These are phyloP conservation scores for Bathelium albidoporum DNA, from an alignment of 495 filamentous ascomycete genomes.

Conservation along the genomic window DNA sequence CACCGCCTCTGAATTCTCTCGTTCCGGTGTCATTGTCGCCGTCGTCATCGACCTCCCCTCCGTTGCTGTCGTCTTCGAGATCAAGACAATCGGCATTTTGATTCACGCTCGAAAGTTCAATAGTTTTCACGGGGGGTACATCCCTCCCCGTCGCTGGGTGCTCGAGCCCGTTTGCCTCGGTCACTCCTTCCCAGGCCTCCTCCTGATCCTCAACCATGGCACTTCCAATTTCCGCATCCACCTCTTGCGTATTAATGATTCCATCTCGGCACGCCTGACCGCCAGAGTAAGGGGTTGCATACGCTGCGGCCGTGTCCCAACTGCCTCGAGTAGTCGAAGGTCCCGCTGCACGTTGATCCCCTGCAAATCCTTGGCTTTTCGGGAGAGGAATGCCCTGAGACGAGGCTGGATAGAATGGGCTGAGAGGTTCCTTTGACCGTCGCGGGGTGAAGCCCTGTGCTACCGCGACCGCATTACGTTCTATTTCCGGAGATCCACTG, in stretches of 20 bases:
- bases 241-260: background rate
- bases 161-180: background rate
- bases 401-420: constrained; percentile 12
- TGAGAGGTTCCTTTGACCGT: constrained; percentile 21
- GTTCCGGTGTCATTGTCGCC: background rate
- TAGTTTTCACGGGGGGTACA: background rate
- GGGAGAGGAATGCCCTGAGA: background rate
- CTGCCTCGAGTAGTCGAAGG: background rate
- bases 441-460: constrained; percentile 19
- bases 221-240: background rate
- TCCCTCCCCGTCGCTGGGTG: background rate
- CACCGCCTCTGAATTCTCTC: background rate
- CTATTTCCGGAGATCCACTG: constrained; percentile 17
- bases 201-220: background rate
- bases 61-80: background rate
- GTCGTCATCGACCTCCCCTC: background rate
- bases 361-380: background rate
- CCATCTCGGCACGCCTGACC: background rate
- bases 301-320: background rate
- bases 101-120: background rate
- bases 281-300: background rate
- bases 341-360: background rate
- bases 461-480: constrained; percentile 6
- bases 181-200: constrained; percentile 8
- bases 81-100: background rate